Evolutionary conservation across 1,284 basidiomycete genomes (phyloP), one percentile per base, ranked within the genome.

Genomic region (Malassezia pachydermatis): DNA sequence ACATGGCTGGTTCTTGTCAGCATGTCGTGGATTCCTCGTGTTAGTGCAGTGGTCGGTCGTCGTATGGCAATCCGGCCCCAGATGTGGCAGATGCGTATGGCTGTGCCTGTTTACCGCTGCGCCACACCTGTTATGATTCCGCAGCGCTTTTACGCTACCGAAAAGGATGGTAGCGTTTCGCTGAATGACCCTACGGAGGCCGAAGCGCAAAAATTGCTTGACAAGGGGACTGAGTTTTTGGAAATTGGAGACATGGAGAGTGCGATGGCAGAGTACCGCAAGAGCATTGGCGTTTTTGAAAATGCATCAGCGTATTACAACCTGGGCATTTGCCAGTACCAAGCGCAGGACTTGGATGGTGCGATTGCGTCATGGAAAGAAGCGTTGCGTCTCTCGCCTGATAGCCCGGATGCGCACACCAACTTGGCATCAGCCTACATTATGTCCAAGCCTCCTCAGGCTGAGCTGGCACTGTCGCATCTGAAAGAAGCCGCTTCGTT

Each of bases 391-490:
- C 76, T 92, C 39, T 81, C 88, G 57, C 89, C 88, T 9, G 79
- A 81, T 42, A 88, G 84, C 58, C 79, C 89, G 2, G 88, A 94
- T 70, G 84, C 88, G 17, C 88, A 94, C 74, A 92, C 87, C 23
- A 94, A 89, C 75, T 76, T 95, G 33, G 89, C 89, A 34, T 89
- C 85, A 62, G 89, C 89, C 55, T 94, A 94, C 74, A 86, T 94
- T 65, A 81, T 92, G 67, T 85, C 84, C 43, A 79, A 81, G 69
- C 81, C 85, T 42, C 80, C 85, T 49, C 79, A 87, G 64, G 85
- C 89, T 46, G 88, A 92, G 75, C 79, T 90, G 55, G 89, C 89
- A 27, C 77, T 92, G 58, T 82, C 86, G 71, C 87, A 92, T 75
- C 77, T 92, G 56, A 92, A 88, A 57, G 82, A 85, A 62, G 88